These are phyloP conservation scores for Triticum timopheevii DNA, from an alignment of 176 grass and related monocot species.

Conservation along the genomic window DNA sequence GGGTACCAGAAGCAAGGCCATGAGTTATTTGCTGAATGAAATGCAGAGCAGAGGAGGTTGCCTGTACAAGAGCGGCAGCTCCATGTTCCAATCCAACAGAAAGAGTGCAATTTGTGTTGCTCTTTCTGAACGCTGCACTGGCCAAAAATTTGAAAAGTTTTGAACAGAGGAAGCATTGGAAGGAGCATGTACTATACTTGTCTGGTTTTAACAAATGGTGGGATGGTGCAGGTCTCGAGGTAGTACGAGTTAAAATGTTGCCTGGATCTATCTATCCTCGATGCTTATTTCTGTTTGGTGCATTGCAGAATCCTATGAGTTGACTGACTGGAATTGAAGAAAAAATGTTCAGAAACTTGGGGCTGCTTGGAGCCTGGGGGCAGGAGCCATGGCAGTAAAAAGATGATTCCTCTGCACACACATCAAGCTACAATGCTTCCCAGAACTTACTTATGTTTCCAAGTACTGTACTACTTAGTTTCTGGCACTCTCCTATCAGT, in stretches of 20 bases:
- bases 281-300: slow-evolving; percentile 5
- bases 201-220: not conserved
- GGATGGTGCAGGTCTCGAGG: not conserved
- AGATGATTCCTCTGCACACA: not conserved
- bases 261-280: not conserved
- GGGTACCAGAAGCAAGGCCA: not conserved
- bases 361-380: not conserved
- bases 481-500: no score
- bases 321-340: slow-evolving; percentile 14
- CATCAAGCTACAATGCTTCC: not conserved
- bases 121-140: not conserved
- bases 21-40: slow-evolving; percentile 23
- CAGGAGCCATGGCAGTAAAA: not conserved
- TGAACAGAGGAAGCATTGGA: not conserved
- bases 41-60: not conserved
- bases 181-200: not conserved
- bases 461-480: no score
- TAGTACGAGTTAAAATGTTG: slow-evolving; percentile 29
- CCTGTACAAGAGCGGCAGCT: no score
- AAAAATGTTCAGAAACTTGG: not conserved
- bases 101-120: not conserved
- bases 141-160: no score
- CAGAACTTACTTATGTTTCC: no score
- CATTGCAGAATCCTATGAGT: slow-evolving; percentile 22
- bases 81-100: slow-evolving; percentile 3